Evolutionary conservation across 148 eudicot species (phyloP).

Genomic region (Amaranthus hypochondriacus): DNA sequence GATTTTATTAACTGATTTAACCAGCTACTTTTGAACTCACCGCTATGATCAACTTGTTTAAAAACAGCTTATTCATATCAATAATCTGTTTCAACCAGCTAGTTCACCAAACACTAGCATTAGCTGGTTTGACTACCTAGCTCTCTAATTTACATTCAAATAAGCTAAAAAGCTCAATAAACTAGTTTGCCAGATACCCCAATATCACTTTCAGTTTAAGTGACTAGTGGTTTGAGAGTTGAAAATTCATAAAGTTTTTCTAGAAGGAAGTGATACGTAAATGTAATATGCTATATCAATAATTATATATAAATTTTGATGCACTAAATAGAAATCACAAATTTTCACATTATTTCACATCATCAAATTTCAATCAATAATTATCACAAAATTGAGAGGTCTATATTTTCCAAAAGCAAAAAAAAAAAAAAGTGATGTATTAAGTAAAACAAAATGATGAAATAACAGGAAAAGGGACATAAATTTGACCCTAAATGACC

Average conservation of each 20-base stretch:
- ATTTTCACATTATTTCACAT: no score
- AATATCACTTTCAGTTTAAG: not conserved
- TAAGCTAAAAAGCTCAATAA: no score
- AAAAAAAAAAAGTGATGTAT: not conserved
- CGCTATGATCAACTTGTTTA: no score
- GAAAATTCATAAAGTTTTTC: not conserved
- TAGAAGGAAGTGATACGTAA: not conserved
- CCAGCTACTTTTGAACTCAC: no score
- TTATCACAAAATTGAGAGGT: not conserved
- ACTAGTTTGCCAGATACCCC: no score
- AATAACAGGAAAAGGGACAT: not conserved
- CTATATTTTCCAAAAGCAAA: not conserved
- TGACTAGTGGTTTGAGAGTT: not conserved
- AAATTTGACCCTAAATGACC: conserved; percentile 6
- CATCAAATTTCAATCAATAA: not conserved
- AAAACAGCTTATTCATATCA: no score
- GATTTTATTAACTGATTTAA: no score
- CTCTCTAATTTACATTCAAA: no score
- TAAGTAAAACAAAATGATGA: not conserved
- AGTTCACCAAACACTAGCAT: no score
- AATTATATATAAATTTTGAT: not conserved
- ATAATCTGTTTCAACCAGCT: no score
- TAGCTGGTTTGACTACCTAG: no score
- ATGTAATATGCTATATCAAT: not conserved
- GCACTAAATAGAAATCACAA: no score